These are phyloP conservation scores for Mycena crocata DNA, from an alignment of 768 basidiomycete genomes.

Conservation along the genomic window DNA sequence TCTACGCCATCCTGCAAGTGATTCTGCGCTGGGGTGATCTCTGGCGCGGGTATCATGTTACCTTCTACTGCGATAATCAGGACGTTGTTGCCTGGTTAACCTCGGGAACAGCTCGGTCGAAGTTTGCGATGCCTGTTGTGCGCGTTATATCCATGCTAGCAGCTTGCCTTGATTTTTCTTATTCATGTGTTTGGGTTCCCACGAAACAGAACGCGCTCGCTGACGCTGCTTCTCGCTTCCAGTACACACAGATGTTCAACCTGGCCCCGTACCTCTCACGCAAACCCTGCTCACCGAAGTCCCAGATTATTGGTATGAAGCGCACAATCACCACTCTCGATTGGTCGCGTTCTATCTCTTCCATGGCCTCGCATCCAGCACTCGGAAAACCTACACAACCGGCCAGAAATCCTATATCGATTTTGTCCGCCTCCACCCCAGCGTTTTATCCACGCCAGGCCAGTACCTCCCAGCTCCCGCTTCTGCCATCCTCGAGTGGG, in stretches of 20 bases:
- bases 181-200: conserved; percentile 23
- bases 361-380: conserved; percentile 22
- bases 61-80: conserved; percentile 45
- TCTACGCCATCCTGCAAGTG: conserved; percentile 44
- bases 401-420: conserved; percentile 11
- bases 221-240: conserved; percentile 31
- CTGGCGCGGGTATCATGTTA: conserved; percentile 38
- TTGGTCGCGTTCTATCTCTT: conserved; percentile 19
- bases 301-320: conserved; percentile 10
- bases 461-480: neutral
- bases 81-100: conserved; percentile 35
- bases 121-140: neutral
- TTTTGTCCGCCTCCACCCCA: conserved; percentile 4
- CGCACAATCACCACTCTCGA: conserved; percentile 11
- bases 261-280: conserved; percentile 6
- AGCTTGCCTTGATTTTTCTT: conserved; percentile 19
- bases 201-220: conserved; percentile 20
- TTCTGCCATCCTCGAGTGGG: neutral
- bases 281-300: conserved; percentile 7
- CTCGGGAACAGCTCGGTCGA: neutral
- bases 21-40: conserved; percentile 42
- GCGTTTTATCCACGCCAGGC: neutral
- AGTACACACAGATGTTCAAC: conserved; percentile 23
- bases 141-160: neutral
- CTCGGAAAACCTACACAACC: conserved; percentile 17